Evolutionary conservation across 2,329 filamentous ascomycete genomes (phyloP).

Genomic region (Talaromyces verruculosus): DNA sequence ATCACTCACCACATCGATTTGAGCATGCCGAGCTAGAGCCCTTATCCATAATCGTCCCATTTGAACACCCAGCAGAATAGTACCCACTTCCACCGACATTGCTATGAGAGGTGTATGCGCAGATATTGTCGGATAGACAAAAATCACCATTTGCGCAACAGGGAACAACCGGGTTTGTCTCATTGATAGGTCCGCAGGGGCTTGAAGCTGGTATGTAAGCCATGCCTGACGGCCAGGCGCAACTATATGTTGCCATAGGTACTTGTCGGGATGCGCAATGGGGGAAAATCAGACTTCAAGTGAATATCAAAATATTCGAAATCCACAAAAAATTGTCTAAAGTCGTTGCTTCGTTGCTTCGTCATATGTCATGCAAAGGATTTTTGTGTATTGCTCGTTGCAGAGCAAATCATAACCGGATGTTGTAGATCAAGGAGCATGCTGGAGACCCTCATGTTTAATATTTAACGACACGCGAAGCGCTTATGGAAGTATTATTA

Average conservation of each 20-base stretch:
- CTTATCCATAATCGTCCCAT: background rate
- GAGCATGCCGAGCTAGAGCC: background rate
- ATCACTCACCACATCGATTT: constrained; percentile 8
- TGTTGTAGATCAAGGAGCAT: background rate
- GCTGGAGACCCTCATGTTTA: background rate
- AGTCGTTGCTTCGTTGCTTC: background rate
- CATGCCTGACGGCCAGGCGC: constrained; percentile 5
- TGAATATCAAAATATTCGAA: background rate
- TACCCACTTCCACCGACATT: constrained; percentile 8
- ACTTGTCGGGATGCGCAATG: background rate
- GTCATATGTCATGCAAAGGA: background rate
- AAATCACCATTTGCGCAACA: constrained; percentile 10
- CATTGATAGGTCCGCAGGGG: constrained; percentile 12
- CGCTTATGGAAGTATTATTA: background rate
- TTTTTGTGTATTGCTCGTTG: background rate
- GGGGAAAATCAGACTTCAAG: no score
- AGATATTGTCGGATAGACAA: constrained; percentile 15
- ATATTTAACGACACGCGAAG: background rate
- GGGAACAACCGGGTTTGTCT: constrained; percentile 3
- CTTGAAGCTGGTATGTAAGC: background rate
- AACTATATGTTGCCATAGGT: background rate
- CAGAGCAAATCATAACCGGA: background rate
- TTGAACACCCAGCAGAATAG: constrained; percentile 9
- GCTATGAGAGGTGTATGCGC: constrained; percentile 7
- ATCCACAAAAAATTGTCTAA: no score